Evolutionary conservation across 208 protist genomes (phyloP).

Genomic region (Leishmania major): DNA sequence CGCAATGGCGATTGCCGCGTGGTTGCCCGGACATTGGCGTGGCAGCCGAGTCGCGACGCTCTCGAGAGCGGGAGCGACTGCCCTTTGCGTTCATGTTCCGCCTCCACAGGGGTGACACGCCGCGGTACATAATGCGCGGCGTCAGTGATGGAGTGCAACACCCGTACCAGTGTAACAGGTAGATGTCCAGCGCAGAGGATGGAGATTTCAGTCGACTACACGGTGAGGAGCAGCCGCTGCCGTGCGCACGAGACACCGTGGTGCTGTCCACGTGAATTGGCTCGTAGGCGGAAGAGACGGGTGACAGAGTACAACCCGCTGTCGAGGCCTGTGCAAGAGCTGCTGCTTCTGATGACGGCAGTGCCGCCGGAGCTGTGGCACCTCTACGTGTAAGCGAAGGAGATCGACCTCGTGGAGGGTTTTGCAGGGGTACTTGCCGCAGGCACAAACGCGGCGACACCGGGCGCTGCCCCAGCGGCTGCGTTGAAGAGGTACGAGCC

Average conservation of each 20-base stretch:
- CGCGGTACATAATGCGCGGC: slow-evolving; percentile 9
- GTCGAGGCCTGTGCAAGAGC: not conserved
- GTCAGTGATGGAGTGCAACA: not conserved
- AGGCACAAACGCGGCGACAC: too few species aligned
- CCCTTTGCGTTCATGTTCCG: not conserved
- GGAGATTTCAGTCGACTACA: not conserved
- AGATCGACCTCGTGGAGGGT: not conserved
- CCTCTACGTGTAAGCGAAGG: not conserved
- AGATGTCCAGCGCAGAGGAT: not conserved
- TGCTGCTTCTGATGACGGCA: not conserved
- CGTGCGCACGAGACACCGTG: slow-evolving; percentile 19
- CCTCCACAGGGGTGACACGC: not conserved
- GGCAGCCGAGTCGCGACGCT: not conserved
- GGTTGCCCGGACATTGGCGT: not conserved
- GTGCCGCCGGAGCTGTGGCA: not conserved
- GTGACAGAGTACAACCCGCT: not conserved
- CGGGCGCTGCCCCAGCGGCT: not conserved
- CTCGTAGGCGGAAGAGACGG: slow-evolving; percentile 17
- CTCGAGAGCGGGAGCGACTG: not conserved
- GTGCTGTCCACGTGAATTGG: slow-evolving; percentile 19
- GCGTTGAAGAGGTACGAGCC: not conserved
- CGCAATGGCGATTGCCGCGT: not conserved
- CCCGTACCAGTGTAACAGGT: slow-evolving; percentile 1
- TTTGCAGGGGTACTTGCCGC: not conserved
- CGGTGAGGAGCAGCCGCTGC: not conserved